Evolutionary conservation across 2,329 filamentous ascomycete species (phyloP), one percentile per base, ranked within the genome.

Genomic region (Fusarium sp.): DNA sequence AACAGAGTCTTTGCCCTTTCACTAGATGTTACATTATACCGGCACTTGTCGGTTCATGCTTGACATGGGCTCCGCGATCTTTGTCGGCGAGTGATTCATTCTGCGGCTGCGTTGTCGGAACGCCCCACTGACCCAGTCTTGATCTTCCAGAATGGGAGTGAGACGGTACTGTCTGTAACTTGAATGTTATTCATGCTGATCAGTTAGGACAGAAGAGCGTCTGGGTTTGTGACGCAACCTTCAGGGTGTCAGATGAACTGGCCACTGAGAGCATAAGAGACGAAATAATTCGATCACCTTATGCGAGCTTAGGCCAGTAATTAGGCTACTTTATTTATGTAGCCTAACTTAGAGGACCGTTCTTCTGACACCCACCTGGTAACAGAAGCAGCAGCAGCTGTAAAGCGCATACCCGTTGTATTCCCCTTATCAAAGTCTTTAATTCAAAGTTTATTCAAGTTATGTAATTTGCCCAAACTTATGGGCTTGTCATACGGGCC

Each of bases 381-480:
- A n/a, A n/a, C 10, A 11, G 34, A n/a, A 38, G 16, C 44, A 47
- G 29, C n/a, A 25, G 48, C 24, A 30, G 18, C n/a, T n/a, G 16
- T 34, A 25, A 55, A 25, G 38, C 43, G 60, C 55, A 70, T 65
- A 45, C 22, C 64, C 58, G 55, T 27, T 44, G 25, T 53, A 68
- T 71, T 71, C 34, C 69, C 68, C 66, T 75, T 74, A 74, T 75
- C 72, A 51, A 41, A 41, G 51, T 48, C 45, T 43, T 30, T 30
- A 53, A 58, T 20, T 18, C 29, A 67, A 59, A 57, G 58, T 61
- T 62, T 70, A 67, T 62, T 62, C 49, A 49, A 61, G 66, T 65
- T 60, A 72, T 68, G 65, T 64, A 67, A 73, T 73, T 56, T 48
- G 48, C 30, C 62, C 43, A 58, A 52, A 43, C 47, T 53, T 61